A percentile compares a stretch with the other conserved stretches of the same genome.
phyloP scores from a whole-genome alignment of 2,329 filamentous ascomycete species.

The Trichophyton benhamiae region DNA sequence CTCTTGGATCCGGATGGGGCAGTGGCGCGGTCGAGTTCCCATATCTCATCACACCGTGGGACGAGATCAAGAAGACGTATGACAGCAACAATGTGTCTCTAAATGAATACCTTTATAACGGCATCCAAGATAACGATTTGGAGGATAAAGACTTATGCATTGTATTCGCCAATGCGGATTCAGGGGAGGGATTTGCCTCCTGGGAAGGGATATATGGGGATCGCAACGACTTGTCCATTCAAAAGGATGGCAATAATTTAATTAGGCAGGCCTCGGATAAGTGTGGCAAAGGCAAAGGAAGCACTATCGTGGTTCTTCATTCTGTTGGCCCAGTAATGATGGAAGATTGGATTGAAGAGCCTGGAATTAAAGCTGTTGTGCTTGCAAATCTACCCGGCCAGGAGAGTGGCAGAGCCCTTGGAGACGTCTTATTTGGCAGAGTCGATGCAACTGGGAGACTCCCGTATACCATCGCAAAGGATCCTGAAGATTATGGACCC shows the following conservation, averaged over 20 bases:
- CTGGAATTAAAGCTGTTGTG: conserved; percentile 52
- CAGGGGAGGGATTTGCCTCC: conserved; percentile 40
- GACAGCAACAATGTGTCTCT: conserved; percentile 34
- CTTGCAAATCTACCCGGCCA: conserved; percentile 53
- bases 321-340: conserved; percentile 59
- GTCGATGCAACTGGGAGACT: conserved; percentile 42
- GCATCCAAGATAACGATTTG: conserved; percentile 31
- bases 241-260: conserved; percentile 63
- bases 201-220: conserved; percentile 46
- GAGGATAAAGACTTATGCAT: conserved; percentile 31
- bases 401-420: conserved; percentile 36
- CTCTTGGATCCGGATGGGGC: conserved; percentile 62
- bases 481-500: conserved; percentile 50
- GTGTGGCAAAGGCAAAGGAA: conserved; percentile 51
- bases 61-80: conserved; percentile 24
- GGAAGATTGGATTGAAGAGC: conserved; percentile 49
- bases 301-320: conserved; percentile 75
- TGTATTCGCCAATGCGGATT: conserved; percentile 39
- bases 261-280: conserved; percentile 56
- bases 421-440: conserved; percentile 36
- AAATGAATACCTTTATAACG: conserved; percentile 43
- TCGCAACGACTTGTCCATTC: conserved; percentile 48
- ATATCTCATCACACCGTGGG: conserved; percentile 34
- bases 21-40: conserved; percentile 61
- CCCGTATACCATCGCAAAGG: conserved; percentile 49